These are phyloP conservation scores for Saccharomycopsis oosterbeekiorum DNA, from an alignment of 805 yeast species.

Conservation along the genomic window DNA sequence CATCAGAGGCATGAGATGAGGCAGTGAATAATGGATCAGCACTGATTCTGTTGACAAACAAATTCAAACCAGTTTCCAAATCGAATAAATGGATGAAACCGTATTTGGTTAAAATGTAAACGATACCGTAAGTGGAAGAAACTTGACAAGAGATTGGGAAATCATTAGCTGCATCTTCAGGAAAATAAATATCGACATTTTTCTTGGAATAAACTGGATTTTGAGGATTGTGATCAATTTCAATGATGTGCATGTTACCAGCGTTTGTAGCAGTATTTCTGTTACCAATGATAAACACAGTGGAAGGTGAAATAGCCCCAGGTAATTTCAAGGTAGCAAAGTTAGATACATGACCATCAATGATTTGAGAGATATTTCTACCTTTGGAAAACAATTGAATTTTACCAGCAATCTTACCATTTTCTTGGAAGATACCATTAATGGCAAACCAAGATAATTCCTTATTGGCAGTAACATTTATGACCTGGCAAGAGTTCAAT, in stretches of 20 bases:
- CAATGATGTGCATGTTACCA: constrained; percentile 83
- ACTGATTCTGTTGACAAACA: constrained; percentile 92
- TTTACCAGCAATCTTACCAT: constrained; percentile 91
- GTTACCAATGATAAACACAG: constrained; percentile 88
- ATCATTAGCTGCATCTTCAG: constrained; percentile 91
- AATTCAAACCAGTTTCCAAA: constrained; percentile 81
- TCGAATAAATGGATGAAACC: constrained; percentile 96
- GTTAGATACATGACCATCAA: constrained; percentile 94
- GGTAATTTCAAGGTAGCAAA: constrained; percentile 71
- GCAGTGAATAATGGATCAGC: constrained; percentile 94
- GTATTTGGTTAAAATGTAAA: constrained; percentile 84
- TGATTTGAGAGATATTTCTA: constrained; percentile 89
- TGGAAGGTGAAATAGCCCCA: constrained; percentile 67
- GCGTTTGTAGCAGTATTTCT: constrained; percentile 67
- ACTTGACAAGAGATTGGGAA: constrained; percentile 92
- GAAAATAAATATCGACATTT: constrained; percentile 88
- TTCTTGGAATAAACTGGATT: constrained; percentile 83
- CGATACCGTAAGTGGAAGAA: constrained; percentile 75
- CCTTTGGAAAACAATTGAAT: constrained; percentile 84
- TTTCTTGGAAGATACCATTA: constrained; percentile 90
- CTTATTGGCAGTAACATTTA: constrained; percentile 76
- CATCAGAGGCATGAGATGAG: constrained; percentile 58
- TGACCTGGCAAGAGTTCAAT: constrained; percentile 74
- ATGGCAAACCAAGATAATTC: constrained; percentile 88
- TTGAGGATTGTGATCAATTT: constrained; percentile 84